These are phyloP conservation scores for Ganoderma lingzhi DNA, from an alignment of 1,284 basidiomycete species.

Conservation along the genomic window DNA sequence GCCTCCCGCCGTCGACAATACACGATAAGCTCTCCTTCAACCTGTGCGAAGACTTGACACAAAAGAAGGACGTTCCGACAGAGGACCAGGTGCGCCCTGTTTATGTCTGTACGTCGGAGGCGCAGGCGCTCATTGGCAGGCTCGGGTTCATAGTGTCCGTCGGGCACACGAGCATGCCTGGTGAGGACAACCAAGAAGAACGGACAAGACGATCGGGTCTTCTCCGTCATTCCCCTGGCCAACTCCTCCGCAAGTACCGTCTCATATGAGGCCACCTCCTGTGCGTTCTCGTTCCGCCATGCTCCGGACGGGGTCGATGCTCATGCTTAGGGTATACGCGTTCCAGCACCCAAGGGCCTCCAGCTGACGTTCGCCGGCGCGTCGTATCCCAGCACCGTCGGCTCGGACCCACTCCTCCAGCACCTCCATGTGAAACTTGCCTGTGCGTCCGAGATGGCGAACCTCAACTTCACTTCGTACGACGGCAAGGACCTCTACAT, in stretches of 20 bases:
- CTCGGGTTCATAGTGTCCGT: constrained; percentile 59
- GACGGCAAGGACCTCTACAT: constrained; percentile 60
- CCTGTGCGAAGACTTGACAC: constrained; percentile 65
- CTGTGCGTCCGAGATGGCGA: constrained; percentile 55
- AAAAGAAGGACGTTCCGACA: constrained; percentile 53
- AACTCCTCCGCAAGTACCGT: constrained; percentile 53
- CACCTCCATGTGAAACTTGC: constrained; percentile 66
- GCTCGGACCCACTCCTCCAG: constrained; percentile 54
- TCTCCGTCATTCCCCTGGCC: constrained; percentile 73
- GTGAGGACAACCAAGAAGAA: constrained; percentile 70
- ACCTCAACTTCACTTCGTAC: constrained; percentile 67
- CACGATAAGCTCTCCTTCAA: constrained; percentile 50
- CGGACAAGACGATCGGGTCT: constrained; percentile 60
- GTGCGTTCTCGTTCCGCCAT: constrained; percentile 42
- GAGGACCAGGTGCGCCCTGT: constrained; percentile 74
- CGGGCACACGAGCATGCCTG: constrained; percentile 75
- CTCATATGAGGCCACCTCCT: constrained; percentile 49
- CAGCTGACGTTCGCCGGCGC: constrained; percentile 67
- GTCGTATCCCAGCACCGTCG: constrained; percentile 58
- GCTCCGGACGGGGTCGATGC: background rate
- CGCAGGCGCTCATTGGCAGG: constrained; percentile 19
- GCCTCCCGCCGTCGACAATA: constrained; percentile 48
- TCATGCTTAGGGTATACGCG: background rate
- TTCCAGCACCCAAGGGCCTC: constrained; percentile 58
- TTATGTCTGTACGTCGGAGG: background rate